Evolutionary conservation across 805 yeast species (phyloP).

Genomic region (Saccharomycopsis vini): DNA sequence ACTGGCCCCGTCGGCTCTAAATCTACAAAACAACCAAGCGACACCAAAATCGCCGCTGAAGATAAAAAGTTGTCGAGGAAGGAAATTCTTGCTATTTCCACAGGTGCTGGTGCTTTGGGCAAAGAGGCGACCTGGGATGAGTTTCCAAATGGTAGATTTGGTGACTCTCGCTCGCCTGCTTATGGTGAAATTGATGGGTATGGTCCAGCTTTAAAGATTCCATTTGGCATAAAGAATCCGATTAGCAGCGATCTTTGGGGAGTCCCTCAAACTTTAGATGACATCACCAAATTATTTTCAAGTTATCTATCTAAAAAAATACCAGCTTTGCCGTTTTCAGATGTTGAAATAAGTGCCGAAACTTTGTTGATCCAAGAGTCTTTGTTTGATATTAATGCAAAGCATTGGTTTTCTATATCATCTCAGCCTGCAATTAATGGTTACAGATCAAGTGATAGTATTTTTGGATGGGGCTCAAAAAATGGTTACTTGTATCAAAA

Average conservation of each 20-base stretch:
- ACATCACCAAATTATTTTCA: conserved; percentile 58
- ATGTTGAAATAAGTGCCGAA: conserved; percentile 75
- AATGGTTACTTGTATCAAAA: conserved; percentile 87
- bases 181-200: conserved; percentile 98
- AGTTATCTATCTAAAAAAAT: conserved; percentile 68
- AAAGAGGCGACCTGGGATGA: conserved; percentile 96
- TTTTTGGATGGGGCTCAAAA: conserved; percentile 96
- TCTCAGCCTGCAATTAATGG: conserved; percentile 95
- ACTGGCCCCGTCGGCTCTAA: too few relatives aligned
- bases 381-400: conserved; percentile 64
- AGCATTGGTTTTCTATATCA: conserved; percentile 77
- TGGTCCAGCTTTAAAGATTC: conserved; percentile 72
- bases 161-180: conserved; percentile 93
- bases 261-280: conserved; percentile 48
- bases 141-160: conserved; percentile 91
- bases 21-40: neutral
- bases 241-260: conserved; percentile 70
- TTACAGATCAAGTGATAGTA: conserved; percentile 65
- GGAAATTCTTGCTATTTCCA: conserved; percentile 64
- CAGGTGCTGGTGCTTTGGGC: conserved; percentile 77
- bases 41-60: neutral
- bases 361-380: conserved; percentile 91
- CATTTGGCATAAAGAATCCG: conserved; percentile 40
- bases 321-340: conserved; percentile 87
- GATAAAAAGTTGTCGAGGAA: conserved; percentile 32